A percentile compares a stretch with the other conserved stretches of the same genome.
Evolutionary conservation across 768 basidiomycete species (phyloP).

Genomic region (Coprinellus micaceus): DNA sequence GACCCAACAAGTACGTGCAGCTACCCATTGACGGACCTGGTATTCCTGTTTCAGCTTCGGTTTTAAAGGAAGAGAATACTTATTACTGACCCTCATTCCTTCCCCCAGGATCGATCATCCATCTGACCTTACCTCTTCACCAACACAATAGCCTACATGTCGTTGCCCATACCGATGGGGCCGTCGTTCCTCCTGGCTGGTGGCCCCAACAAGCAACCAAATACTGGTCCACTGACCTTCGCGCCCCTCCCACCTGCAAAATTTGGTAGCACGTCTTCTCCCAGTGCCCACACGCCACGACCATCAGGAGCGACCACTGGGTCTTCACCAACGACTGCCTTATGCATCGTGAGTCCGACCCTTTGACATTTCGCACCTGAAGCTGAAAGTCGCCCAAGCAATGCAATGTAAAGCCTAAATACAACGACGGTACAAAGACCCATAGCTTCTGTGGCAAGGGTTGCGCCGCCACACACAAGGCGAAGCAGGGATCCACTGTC

Average conservation of each 20-base stretch:
- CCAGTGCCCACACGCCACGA: background rate
- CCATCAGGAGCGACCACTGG: conserved; percentile 21
- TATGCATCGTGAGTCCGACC: conserved; percentile 49
- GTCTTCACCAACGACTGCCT: conserved; percentile 21
- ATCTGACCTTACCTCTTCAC: background rate
- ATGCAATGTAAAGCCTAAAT: conserved; percentile 54
- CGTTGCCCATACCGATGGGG: conserved; percentile 44
- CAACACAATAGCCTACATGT: conserved; percentile 26
- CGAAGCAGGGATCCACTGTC: conserved; percentile 7
- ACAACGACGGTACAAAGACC: conserved; percentile 49
- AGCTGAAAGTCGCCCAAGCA: conserved; percentile 34
- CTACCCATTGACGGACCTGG: conserved; percentile 5
- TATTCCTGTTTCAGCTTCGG: conserved; percentile 9
- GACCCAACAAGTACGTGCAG: conserved; percentile 7
- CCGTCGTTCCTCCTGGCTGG: conserved; percentile 37
- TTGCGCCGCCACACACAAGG: conserved; percentile 47
- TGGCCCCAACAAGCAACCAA: conserved; percentile 19
- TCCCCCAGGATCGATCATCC: background rate
- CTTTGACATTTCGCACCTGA: conserved; percentile 6
- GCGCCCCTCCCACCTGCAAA: conserved; percentile 23
- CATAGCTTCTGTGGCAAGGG: conserved; percentile 64
- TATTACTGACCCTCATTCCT: background rate
- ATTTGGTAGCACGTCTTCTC: conserved; percentile 22
- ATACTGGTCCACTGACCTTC: conserved; percentile 22
- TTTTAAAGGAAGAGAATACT: conserved; percentile 28